Conservation (phyloP, 225 moss, liverwort and hornwort species). For the Lunularia cruciata region DNA sequence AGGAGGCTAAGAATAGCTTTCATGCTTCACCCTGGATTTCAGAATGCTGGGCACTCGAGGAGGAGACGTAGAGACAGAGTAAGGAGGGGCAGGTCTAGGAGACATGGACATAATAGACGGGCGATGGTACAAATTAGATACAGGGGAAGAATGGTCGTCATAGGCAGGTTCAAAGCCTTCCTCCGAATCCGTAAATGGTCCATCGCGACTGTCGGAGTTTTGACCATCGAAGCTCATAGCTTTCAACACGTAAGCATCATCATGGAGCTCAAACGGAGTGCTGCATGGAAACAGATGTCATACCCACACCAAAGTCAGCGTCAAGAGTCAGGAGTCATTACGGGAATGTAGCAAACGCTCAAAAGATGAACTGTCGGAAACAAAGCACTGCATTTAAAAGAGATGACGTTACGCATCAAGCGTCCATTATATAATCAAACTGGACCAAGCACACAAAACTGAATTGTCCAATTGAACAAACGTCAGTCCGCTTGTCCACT, state of each 20-base stretch:
- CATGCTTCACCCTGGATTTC: constrained; percentile 95
- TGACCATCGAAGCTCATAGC: constrained; percentile 85
- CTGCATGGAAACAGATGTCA: constrained; percentile 46
- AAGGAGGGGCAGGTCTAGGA: constrained; percentile 63
- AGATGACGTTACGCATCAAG: no score
- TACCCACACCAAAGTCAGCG: no score
- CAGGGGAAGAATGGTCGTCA: constrained; percentile 85
- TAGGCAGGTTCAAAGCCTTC: constrained; percentile 74
- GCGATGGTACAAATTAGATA: constrained; percentile 81
- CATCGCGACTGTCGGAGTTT: constrained; percentile 63
- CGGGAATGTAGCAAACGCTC: no score
- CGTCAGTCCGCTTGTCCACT: no score
- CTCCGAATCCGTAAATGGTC: constrained; percentile 71
- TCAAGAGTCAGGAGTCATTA: no score
- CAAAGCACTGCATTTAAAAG: no score
- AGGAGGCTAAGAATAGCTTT: constrained; percentile 51
- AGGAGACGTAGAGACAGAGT: constrained; percentile 61
- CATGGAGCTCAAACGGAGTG: constrained; percentile 95
- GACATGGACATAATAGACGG: constrained; percentile 69
- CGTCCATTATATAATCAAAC: no score
- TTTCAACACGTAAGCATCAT: constrained; percentile 96
- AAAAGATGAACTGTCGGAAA: no score
- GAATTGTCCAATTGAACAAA: no score
- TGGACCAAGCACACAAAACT: no score
- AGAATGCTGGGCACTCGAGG: constrained; percentile 87